Conservation (phyloP, 306 rosid genomes). For the Vigna angularis region DNA sequence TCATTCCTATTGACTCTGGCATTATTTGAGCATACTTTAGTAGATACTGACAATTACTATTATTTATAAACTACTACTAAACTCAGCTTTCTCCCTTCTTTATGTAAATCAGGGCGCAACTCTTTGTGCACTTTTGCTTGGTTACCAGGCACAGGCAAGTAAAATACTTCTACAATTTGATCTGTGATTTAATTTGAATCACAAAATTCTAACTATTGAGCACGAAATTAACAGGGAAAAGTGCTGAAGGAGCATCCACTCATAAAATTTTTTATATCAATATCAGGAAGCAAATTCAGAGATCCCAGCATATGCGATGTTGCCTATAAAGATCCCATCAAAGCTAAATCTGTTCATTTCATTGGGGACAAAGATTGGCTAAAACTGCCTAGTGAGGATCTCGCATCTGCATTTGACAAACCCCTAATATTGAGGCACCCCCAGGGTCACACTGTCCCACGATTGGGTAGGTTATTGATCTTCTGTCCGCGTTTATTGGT, state of each 20-base stretch:
- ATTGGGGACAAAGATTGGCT: conserved; percentile 91
- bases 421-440: conserved; percentile 84
- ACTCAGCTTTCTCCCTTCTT: conserved; percentile 9
- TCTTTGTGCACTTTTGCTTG: conserved; percentile 72
- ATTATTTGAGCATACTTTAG: no score
- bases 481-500: neutral
- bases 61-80: conserved; percentile 3
- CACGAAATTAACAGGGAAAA: conserved; percentile 69
- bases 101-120: conserved; percentile 66
- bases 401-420: conserved; percentile 68
- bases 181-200: neutral
- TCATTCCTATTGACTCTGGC: no score
- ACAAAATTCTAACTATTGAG: conserved; percentile 21
- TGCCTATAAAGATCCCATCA: conserved; percentile 73
- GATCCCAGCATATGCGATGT: conserved; percentile 75
- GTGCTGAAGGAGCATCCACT: conserved; percentile 83
- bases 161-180: conserved; percentile 6
- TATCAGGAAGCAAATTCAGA: conserved; percentile 85
- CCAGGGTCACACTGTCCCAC: conserved; percentile 89
- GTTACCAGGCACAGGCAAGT: conserved; percentile 78
- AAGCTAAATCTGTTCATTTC: conserved; percentile 80
- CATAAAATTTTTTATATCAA: conserved; percentile 66
- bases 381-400: conserved; percentile 76
- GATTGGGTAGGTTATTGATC: conserved; percentile 59
- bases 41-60: no score